A percentile compares a stretch with the other conserved stretches of the same genome.
Conservation (phyloP, 2,329 filamentous ascomycete genomes). For the Diplodia intermedia region DNA sequence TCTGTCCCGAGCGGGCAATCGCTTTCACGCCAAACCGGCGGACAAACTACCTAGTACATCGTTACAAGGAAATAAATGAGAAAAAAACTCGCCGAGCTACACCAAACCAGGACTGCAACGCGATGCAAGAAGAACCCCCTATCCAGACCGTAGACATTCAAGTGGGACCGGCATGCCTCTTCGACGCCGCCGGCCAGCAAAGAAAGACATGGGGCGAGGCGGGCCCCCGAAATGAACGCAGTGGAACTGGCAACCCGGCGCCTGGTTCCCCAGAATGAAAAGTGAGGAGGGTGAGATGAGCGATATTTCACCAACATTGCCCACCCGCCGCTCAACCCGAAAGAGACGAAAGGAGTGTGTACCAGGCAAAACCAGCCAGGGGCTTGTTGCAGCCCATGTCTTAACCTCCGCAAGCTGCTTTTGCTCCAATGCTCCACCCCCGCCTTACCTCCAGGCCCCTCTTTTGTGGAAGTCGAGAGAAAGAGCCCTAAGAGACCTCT, state of each 20-base stretch:
- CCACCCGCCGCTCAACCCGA: not conserved
- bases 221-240: constrained; percentile 21
- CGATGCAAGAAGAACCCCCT: constrained; percentile 27
- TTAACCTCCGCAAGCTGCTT: constrained; percentile 7
- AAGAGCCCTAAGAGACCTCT: constrained; percentile 14
- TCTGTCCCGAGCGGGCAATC: not conserved
- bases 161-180: not conserved
- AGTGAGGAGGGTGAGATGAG: not conserved
- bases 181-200: not conserved
- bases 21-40: constrained; percentile 8
- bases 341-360: not conserved
- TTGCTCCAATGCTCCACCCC: not conserved
- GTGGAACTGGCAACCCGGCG: constrained; percentile 16
- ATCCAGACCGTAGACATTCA: constrained; percentile 27
- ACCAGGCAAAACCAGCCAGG: constrained; percentile 1
- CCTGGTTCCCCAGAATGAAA: constrained; percentile 5
- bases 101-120: constrained; percentile 19
- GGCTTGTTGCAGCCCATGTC: not conserved
- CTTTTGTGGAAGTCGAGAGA: constrained; percentile 6
- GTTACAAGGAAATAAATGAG: constrained; percentile 23
- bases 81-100: constrained; percentile 21
- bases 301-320: not conserved
- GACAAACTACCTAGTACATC: constrained; percentile 27
- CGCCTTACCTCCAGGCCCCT: not conserved
- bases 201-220: constrained; percentile 19